phyloP scores from a whole-genome alignment of 2,329 filamentous ascomycete genomes.

The Neodidymelliopsis sp. region DNA sequence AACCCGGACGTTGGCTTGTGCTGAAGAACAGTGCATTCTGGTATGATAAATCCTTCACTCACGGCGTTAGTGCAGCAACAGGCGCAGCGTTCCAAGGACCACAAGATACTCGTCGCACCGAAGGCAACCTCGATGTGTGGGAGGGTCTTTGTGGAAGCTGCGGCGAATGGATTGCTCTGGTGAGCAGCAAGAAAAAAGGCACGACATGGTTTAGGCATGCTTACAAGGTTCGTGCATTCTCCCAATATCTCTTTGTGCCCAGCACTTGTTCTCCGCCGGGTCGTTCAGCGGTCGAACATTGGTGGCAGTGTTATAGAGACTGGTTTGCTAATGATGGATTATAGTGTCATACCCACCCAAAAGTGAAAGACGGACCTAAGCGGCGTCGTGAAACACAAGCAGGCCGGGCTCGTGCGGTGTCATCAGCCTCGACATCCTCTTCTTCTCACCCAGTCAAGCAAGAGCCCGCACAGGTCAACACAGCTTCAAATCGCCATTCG shows the following conservation, averaged over 20 bases:
- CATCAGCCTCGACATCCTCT: conserved; percentile 44
- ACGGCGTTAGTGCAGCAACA: conserved; percentile 83
- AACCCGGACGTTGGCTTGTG: conserved; percentile 83
- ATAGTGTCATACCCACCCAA: conserved; percentile 54
- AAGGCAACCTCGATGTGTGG: conserved; percentile 82
- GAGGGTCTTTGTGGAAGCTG: conserved; percentile 81
- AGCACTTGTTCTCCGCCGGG: conserved; percentile 10
- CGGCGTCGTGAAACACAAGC: conserved; percentile 51
- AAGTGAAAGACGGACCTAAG: conserved; percentile 54
- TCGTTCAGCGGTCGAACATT: conserved; percentile 8
- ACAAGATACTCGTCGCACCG: conserved; percentile 75
- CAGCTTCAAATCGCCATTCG: conserved; percentile 38
- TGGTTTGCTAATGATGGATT: conserved; percentile 31
- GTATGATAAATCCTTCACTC: conserved; percentile 92
- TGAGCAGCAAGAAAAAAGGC: conserved; percentile 90
- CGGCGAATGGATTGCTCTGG: conserved; percentile 80
- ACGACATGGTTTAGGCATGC: conserved; percentile 91
- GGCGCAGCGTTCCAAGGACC: conserved; percentile 81
- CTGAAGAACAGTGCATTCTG: conserved; percentile 91
- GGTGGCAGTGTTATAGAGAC: conserved; percentile 17
- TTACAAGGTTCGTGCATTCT: conserved; percentile 71
- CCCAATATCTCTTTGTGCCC: conserved; percentile 16
- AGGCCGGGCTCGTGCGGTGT: conserved; percentile 46
- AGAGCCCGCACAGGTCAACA: conserved; percentile 32
- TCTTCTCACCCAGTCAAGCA: conserved; percentile 46